Evolutionary conservation across 2,329 filamentous ascomycete species (phyloP), one percentile per base, ranked within the genome.

Genomic region (Microsporum ferrugineum): DNA sequence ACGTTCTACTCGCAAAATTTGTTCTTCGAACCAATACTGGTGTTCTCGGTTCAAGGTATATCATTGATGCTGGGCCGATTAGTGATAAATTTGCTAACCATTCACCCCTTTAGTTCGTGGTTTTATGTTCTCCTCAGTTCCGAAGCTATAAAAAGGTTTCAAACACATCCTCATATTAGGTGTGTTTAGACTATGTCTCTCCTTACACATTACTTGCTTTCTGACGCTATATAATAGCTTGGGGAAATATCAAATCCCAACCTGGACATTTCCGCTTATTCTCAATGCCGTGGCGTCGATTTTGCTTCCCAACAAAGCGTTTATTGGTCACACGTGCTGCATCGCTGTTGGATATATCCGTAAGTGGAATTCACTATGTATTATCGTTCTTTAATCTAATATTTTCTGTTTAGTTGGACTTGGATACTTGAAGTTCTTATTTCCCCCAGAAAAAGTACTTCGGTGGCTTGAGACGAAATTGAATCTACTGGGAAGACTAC

Each of bases 391-490:
- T n/a, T 41, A 10, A 38, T 34, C 33, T 64, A 60, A 66, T 57
- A 36, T 57, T 59, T 59, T 59, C 60, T 49, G n/a, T 58, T 58
- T 57, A 91, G 88, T 87, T 77, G 92, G 89, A 2, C 78, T 95
- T 62, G 91, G 91, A 56, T 95, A 91, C 71, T 84, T 97, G 68
- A 91, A 90, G 72, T 87, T 95, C 70, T 81, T 97, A 45, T 88
- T 90, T 14, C 94, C 94, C 27, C 91, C 90, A 1, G 94, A 97
- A 75, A 88, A 88, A 82, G 82, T 88, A 33, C 79, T 97, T 61
- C 83, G 91, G 65, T 97, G 88, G 85, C 81, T 96, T 60, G 94
- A 99, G 76, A 84, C 83, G 17, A 95, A 92, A 71, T 77, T 97
- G 63, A 94, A 95, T 70, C 80, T 97, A 7, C 79, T 96, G 27